Evolutionary conservation across 2,329 filamentous ascomycete genomes (phyloP).

Genomic region (Beauveria asiatica): DNA sequence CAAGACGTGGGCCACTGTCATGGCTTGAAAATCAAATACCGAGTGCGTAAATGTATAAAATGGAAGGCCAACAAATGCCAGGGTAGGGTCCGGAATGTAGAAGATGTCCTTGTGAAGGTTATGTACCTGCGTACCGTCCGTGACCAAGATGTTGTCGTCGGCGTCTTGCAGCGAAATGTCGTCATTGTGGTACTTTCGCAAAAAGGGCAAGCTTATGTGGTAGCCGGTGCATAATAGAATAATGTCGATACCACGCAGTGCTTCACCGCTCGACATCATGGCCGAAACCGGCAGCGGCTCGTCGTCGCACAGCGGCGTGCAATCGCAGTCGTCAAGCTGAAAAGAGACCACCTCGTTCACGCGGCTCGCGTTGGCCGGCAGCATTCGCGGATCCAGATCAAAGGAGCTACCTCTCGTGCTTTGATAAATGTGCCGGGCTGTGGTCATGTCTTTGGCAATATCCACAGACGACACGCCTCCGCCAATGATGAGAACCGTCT

Average conservation of each 20-base stretch:
- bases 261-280: constrained; percentile 42
- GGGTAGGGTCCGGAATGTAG: constrained; percentile 57
- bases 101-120: constrained; percentile 65
- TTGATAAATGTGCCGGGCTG: constrained; percentile 32
- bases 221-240: not conserved
- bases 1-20: constrained; percentile 49
- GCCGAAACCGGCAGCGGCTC: constrained; percentile 40
- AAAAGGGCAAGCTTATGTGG: constrained; percentile 54
- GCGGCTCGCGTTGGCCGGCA: constrained; percentile 45
- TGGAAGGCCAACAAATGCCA: constrained; percentile 56
- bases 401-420: constrained; percentile 50
- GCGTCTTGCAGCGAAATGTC: constrained; percentile 35
- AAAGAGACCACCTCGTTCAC: constrained; percentile 44
- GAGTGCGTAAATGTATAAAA: constrained; percentile 61
- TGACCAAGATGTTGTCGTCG: constrained; percentile 47
- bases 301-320: constrained; percentile 12
- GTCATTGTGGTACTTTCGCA: constrained; percentile 38
- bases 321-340: constrained; percentile 19
- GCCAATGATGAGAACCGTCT: constrained; percentile 45
- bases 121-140: constrained; percentile 54
- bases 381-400: constrained; percentile 43
- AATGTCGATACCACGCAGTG: constrained; percentile 45
- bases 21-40: constrained; percentile 62
- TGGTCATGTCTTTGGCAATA: constrained; percentile 31
- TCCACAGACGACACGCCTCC: constrained; percentile 38